These are phyloP conservation scores for Kalmanozyma brasiliensis DNA, from an alignment of 1,284 basidiomycete species.

Conservation along the genomic window DNA sequence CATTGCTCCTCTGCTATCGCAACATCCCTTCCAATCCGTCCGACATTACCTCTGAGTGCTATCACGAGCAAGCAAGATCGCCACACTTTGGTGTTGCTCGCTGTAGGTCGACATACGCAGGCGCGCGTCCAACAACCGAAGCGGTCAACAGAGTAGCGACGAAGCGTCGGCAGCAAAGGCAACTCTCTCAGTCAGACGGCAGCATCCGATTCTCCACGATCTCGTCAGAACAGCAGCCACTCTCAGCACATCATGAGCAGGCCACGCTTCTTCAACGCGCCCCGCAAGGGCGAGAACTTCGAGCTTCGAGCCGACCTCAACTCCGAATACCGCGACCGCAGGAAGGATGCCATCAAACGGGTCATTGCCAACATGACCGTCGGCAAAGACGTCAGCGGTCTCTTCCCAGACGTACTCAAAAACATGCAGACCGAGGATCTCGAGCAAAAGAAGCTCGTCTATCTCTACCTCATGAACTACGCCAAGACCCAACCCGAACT, in stretches of 20 bases:
- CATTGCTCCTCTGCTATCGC: too few relatives aligned
- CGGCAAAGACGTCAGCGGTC: constrained; percentile 93
- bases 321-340: constrained; percentile 90
- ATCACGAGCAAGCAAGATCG: too few relatives aligned
- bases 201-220: neutral
- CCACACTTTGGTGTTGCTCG: too few relatives aligned
- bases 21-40: too few relatives aligned
- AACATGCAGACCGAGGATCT: constrained; percentile 95
- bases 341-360: constrained; percentile 98
- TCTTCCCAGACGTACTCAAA: constrained; percentile 94
- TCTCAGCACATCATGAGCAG: constrained; percentile 52
- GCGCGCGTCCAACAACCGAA: too few relatives aligned
- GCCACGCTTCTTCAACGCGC: constrained; percentile 67
- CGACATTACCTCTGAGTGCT: too few relatives aligned
- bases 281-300: constrained; percentile 67
- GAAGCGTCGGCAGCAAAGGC: too few relatives aligned
- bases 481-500: constrained; percentile 97
- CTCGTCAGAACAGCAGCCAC: neutral
- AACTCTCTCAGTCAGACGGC: too few relatives aligned
- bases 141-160: too few relatives aligned
- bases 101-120: too few relatives aligned
- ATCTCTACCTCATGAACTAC: constrained; percentile 98
- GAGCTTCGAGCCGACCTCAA: constrained; percentile 74
- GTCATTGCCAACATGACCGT: constrained; percentile 86
- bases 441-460: constrained; percentile 96